Evolutionary conservation across 2,329 filamentous ascomycete genomes (phyloP), one percentile per base, ranked within the genome.

Genomic region (Epichloe sp.): DNA sequence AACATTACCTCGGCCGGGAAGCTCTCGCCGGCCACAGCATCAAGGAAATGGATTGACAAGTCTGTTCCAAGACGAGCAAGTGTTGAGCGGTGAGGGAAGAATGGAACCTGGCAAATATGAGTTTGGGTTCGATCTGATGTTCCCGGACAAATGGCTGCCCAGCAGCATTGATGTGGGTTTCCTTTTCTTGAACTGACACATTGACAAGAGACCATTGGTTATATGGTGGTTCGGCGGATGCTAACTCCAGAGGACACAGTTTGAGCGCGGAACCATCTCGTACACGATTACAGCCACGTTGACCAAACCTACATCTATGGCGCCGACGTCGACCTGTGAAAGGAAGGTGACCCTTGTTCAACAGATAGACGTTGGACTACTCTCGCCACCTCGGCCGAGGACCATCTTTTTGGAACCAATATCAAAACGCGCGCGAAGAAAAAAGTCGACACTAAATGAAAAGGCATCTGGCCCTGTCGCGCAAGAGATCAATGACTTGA

Each of bases 321-420:
- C 84, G 14, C 84, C 91, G 2, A 89, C 84, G 2, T 77, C 83
- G 10, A 85, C 80, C 37, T 93, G 86, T 68, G 88, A 95, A 58
- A 79, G 82, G 54, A 90, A 89, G 61, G 76, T 98, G 21, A 81
- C 83, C 53, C 72, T 96, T 7, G 72, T 87, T 36, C 88, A 96
- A 65, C 82, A 79, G 53, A 83, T 97, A 48, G 93, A 98, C 62
- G 83, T 97, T 56, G 88, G 87, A 5, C 71, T 80, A 1, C 74
- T 96, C 35, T 71, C 77, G 11, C 75, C 82, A 2, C 90, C 90
- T 2, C 87, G 86, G 59, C 82, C 89, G 26, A 80, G 86, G 51
- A 85, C 86, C 4, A 90, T 97, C 56, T 91, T 88, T 88, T 73
- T 97, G 36, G 90, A 96, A 63, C 88, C 90, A 0, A 82, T 95